Base-by-base conservation (phyloP, 768 basidiomycete species). In the Gymnopilus junonius region DNA sequence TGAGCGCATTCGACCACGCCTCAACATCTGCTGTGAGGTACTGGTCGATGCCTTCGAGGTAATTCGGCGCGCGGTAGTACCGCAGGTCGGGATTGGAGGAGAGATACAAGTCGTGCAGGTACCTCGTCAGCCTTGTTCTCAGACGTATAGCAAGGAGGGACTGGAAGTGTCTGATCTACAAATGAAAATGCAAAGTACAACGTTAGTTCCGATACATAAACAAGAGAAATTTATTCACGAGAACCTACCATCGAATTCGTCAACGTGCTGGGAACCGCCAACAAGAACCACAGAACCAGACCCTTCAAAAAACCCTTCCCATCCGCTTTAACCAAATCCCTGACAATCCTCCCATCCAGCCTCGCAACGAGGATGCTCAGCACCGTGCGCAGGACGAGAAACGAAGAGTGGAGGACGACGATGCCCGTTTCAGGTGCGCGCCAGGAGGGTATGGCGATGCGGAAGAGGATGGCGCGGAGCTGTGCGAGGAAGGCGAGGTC, bases 11-110 rank as follows among this genome's bases (percentile, higher is more conserved):
- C 50, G 92, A 88, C 86, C 96, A 99, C 1, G 91, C 83, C 40
- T 92, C 90, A 17, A 99, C 86, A 71, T 99, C 97, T 12, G 94
- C 90, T 1, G 97, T 97, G 67, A 98, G 88, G 72, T 94, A 95
- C 75, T 97, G 95, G 68, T 95, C 95, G 21, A 94, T 83, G 4
- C 91, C 91, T 27, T 94, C 92, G 14, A 87, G 80, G 6, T 81
- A 68, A n/a, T 55, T 79, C 8, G 81, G 72, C 15, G 69, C 69
- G 48, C 84, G 82, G 73, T 91, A 91, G 71, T 94, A 94, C 11
- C 90, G 84, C 27, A 93, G 77, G 61, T 92, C 75, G 4, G 89
- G 91, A 3, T 83, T 77, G 0, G 89, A 84, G 23, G 90, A 91
- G 61, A 99, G 86, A 73, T 99, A 98, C 12, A 99, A 82, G 72